phyloP scores from a whole-genome alignment of 768 basidiomycete genomes.

The Podaxis carcinomalis region DNA sequence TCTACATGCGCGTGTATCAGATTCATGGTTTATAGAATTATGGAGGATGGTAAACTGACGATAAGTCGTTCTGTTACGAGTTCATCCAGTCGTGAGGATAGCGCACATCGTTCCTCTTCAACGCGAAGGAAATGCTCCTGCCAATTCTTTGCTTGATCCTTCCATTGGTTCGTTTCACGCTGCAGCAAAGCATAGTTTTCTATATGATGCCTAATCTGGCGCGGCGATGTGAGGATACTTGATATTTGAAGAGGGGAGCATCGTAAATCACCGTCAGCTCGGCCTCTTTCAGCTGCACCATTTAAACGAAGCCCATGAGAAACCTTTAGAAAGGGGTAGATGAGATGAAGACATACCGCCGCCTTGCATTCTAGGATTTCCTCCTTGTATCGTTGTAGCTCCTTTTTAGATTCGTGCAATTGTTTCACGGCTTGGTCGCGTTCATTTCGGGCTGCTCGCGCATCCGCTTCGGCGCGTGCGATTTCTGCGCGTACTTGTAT shows the following conservation, averaged over 20 bases:
- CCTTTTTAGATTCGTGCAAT: conserved; percentile 39
- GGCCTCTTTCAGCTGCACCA: conserved; percentile 45
- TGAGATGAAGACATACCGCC: conserved; percentile 35
- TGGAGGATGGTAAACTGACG: conserved; percentile 26
- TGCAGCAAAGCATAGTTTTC: conserved; percentile 60
- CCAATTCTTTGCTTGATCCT: conserved; percentile 73
- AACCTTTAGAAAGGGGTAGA: conserved; percentile 7
- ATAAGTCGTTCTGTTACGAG: conserved; percentile 46
- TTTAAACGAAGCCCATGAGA: conserved; percentile 11
- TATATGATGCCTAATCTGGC: conserved; percentile 50
- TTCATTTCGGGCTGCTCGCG: conserved; percentile 43
- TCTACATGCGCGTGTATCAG: background rate
- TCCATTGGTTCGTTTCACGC: conserved; percentile 67
- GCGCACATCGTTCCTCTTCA: conserved; percentile 60
- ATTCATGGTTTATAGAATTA: background rate
- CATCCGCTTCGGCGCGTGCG: conserved; percentile 40
- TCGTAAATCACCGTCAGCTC: conserved; percentile 45
- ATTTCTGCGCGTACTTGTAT: conserved; percentile 37
- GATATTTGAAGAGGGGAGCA: background rate
- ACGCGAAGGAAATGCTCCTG: conserved; percentile 77
- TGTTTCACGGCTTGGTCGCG: conserved; percentile 43
- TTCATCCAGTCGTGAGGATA: conserved; percentile 56
- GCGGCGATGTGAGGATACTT: conserved; percentile 35
- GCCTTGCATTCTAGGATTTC: conserved; percentile 34
- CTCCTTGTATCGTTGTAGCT: conserved; percentile 46